Evolutionary conservation across 108 stramenopile genomes (phyloP), one percentile per base, ranked within the genome.

Genomic region (Skeletonema menzelii): DNA sequence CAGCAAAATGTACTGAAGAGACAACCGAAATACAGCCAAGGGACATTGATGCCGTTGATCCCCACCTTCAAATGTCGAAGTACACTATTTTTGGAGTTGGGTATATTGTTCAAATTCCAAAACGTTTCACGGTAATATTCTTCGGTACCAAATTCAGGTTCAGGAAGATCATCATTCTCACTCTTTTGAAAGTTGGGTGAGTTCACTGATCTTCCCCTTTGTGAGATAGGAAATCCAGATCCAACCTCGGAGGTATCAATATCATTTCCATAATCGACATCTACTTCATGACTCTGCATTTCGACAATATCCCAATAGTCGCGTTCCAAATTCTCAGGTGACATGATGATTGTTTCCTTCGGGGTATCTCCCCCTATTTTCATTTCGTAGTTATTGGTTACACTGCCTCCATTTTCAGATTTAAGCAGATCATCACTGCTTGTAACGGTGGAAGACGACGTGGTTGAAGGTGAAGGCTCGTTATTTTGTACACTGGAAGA

Each of bases 21-120:
- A 65, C 94, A 88, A 7, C 98, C 98, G 73, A 96, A 91, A 82
- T 99, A 94, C 84, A 93, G 84, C 94, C 94, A 95, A 14, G 99
- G 99, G 37, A 98, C 95, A 70, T 98, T 98, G 56, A 99, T 95
- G 5, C 99, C 99, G 59, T 93, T 97, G 27, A 99, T 91, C 24
- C 91, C 93, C 35, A 95, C 93, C 55, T 88, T 88, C 32, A 99
- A 77, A 71, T 98, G 91, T 2, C 89, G 84, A 34, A 99, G 88
- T 40, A 98, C 84, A 61, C 88, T 88, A 64, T 87, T 84, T 24
- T 92, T 95, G 37, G 90, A 77, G 67, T 83, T 78, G 10, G 99
- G 97, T 37, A 99, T 92, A 72, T 96, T 98, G 91, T 99, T 99
- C 22, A 99, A 83, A 82, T 99, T 99, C 99, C 99, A 99, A 73